Evolutionary conservation across 371 early-diverging fungal species (phyloP).

Genomic region (Syncephalastrum sp.): DNA sequence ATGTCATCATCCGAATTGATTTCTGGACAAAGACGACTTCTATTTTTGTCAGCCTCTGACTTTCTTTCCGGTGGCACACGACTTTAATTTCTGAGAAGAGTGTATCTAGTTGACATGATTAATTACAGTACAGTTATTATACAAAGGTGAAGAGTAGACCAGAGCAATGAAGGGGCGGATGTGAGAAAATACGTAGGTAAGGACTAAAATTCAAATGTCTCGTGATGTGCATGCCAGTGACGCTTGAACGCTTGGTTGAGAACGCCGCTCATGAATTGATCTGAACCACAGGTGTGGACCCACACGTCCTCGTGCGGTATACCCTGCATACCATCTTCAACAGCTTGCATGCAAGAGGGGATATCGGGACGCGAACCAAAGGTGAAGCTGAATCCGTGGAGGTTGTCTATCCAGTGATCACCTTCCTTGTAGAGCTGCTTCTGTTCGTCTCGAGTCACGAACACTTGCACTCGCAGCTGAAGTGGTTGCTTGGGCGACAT

Average conservation of each 20-base stretch:
- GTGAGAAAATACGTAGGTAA: background rate
- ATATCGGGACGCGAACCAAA: conserved; percentile 29
- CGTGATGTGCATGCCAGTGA: conserved; percentile 32
- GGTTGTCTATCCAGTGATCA: conserved; percentile 9
- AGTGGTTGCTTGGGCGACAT: too few species aligned
- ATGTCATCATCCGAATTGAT: too few species aligned
- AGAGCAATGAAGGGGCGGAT: too few species aligned
- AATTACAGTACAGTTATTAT: too few species aligned
- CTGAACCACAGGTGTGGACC: conserved; percentile 35
- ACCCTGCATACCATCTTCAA: conserved; percentile 12
- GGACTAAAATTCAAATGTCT: conserved; percentile 39
- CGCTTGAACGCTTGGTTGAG: conserved; percentile 25
- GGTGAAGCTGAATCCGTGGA: conserved; percentile 2
- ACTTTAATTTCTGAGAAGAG: too few species aligned
- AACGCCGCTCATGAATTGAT: conserved; percentile 27
- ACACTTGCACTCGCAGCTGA: too few species aligned
- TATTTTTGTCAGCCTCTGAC: too few species aligned
- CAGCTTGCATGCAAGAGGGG: conserved; percentile 16
- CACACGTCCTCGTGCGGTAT: conserved; percentile 16
- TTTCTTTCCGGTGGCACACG: too few species aligned
- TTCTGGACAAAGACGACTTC: too few species aligned
- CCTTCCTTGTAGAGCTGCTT: background rate
- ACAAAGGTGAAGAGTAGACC: too few species aligned
- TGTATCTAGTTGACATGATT: too few species aligned
- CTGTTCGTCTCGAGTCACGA: background rate